phyloP scores from a whole-genome alignment of 345 rosid genomes.

The Arabis hirsuta region DNA sequence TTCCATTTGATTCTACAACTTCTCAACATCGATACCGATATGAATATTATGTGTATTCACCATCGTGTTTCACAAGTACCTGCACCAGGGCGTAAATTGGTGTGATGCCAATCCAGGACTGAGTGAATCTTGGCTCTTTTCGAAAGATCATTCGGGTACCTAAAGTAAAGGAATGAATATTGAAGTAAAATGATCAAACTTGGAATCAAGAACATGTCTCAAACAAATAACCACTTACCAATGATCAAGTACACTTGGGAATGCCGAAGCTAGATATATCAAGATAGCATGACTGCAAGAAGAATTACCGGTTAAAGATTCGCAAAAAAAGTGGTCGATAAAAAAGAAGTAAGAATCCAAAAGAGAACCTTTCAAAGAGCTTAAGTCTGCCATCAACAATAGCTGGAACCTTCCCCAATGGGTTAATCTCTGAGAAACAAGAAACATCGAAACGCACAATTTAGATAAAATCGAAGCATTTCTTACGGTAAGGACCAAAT shows the following conservation, averaged over 20 bases:
- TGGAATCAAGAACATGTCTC: constrained; percentile 25
- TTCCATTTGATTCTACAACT: not conserved
- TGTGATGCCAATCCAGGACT: constrained; percentile 89
- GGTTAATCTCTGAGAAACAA: constrained; percentile 63
- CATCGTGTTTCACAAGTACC: constrained; percentile 40
- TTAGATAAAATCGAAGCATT: not conserved
- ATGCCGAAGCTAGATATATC: constrained; percentile 70
- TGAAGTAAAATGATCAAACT: constrained; percentile 1
- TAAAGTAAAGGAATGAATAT: constrained; percentile 17
- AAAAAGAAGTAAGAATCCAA: constrained; percentile 4
- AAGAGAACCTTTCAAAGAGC: constrained; percentile 78
- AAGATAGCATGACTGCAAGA: constrained; percentile 77
- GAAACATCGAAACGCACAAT: not conserved
- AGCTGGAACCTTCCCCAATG: constrained; percentile 70
- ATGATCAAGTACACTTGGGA: constrained; percentile 84
- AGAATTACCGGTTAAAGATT: constrained; percentile 6
- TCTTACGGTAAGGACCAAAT: not conserved
- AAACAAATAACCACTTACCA: constrained; percentile 53
- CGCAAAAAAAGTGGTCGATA: not conserved
- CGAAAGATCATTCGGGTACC: constrained; percentile 89
- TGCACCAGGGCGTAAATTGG: constrained; percentile 74
- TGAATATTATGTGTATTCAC: not conserved
- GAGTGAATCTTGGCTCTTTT: constrained; percentile 83
- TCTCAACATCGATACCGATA: not conserved
- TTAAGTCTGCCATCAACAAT: constrained; percentile 79